Evolutionary conservation across 2,329 filamentous ascomycete species (phyloP).

Genomic region (Verticillium nonalfalfae): DNA sequence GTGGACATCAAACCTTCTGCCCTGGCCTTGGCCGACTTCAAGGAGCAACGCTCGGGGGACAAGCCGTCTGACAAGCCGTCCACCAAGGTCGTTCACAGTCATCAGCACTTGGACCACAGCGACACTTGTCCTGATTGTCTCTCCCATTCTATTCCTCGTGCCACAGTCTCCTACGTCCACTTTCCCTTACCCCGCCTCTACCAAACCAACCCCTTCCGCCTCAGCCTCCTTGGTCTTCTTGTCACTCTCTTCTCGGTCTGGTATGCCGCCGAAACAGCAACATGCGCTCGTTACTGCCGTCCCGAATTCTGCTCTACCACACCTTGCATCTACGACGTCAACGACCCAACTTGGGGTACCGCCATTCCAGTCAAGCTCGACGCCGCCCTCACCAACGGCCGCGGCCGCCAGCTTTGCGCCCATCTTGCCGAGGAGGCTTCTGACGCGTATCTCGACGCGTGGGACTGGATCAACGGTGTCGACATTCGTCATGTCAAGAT

Average conservation of each 20-base stretch:
- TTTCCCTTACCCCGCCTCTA: slow-evolving; percentile 43
- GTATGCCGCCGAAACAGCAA: slow-evolving; percentile 46
- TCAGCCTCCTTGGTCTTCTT: slow-evolving; percentile 42
- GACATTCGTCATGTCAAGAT: slow-evolving; percentile 38
- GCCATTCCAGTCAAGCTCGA: slow-evolving; percentile 57
- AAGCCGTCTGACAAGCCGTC: slow-evolving; percentile 2
- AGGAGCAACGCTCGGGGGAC: neutral
- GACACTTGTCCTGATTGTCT: neutral
- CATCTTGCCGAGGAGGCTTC: slow-evolving; percentile 33
- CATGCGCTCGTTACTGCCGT: slow-evolving; percentile 49
- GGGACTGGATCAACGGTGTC: slow-evolving; percentile 37
- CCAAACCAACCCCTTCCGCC: slow-evolving; percentile 32
- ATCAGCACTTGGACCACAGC: slow-evolving; percentile 1
- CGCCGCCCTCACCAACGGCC: slow-evolving; percentile 51
- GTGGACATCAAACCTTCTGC: slow-evolving; percentile 6
- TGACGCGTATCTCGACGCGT: slow-evolving; percentile 41
- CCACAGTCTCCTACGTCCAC: slow-evolving; percentile 27
- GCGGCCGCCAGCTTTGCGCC: slow-evolving; percentile 32
- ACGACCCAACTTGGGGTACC: slow-evolving; percentile 54
- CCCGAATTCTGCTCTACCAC: slow-evolving; percentile 39
- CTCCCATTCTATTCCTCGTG: neutral
- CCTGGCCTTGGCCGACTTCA: neutral
- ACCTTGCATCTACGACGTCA: slow-evolving; percentile 48
- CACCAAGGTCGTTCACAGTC: neutral
- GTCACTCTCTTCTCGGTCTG: slow-evolving; percentile 40